Base-by-base conservation (phyloP, 1,139 yeast genomes). In the Diutina sp. region DNA sequence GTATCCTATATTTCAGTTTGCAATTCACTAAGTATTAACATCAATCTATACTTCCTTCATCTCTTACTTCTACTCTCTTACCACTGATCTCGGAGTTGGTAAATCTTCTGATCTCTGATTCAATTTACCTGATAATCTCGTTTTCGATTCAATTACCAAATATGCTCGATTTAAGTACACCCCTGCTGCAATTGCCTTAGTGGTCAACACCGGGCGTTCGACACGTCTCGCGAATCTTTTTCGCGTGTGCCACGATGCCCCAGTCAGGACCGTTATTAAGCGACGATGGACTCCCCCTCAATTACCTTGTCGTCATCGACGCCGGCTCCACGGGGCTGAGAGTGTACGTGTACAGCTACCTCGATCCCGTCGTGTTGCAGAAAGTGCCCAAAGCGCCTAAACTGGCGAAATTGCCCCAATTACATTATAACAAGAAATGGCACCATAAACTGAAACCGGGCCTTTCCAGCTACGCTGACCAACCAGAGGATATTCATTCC, bases 291-390 rank as follows among this genome's bases (percentile, higher is more conserved):
- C 35, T 6, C 28, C 86, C 87, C 0, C 81, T 78, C 60, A 84
- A 84, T 64, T 87, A 85, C 66, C 80, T 87, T 2, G 80, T 89
- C 1, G 77, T 89, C 11, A 82, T 89, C 25, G 96, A 89, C 65
- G 87, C 95, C 0, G 96, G 96, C 0, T 86, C 95, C 1, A 83
- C 83, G 54, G 96, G 96, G 0, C 84, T 95, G 0, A 71, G 96
- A 16, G 87, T 87, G 0, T 86, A 79, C 64, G 78, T 89, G 2
- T 89, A 89, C 67, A 77, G 78, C 58, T 87, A 90, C 87, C 71
- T 82, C 46, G 81, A 83, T 60, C 79, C 82, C 0, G 8, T 14
- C 12, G 38, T 38, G 38, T 38, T 11, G n/a, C 35, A 12, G 14
- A 28, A 5, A n/a, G 16, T 14, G 32, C 3, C 48, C 50, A 21